These are phyloP conservation scores for Lasiosphaeris hirsuta DNA, from an alignment of 495 filamentous ascomycete species.

Conservation along the genomic window DNA sequence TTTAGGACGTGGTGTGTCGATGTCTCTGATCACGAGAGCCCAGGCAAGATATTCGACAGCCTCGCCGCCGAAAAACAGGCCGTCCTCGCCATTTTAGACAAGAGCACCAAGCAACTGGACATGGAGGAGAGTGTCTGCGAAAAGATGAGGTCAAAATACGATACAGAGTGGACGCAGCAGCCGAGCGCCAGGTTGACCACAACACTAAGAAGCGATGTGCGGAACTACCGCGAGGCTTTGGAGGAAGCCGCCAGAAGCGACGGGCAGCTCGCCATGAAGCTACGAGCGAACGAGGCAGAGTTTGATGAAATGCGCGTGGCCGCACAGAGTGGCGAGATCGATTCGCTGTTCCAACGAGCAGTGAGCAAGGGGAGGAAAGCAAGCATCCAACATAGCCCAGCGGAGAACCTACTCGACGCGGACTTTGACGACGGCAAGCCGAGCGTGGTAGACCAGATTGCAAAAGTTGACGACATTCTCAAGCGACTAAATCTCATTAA, in stretches of 20 bases:
- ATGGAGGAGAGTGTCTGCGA: constrained; percentile 98
- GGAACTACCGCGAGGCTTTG: constrained; percentile 80
- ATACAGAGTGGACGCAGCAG: constrained; percentile 93
- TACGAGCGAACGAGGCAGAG: constrained; percentile 77
- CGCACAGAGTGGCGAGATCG: constrained; percentile 82
- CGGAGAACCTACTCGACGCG: constrained; percentile 77
- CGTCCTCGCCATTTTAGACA: constrained; percentile 67
- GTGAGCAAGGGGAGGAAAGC: constrained; percentile 60
- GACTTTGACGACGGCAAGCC: constrained; percentile 77
- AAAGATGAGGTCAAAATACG: constrained; percentile 98
- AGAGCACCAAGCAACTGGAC: constrained; percentile 80
- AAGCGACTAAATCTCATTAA: constrained; percentile 91
- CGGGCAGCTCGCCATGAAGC: constrained; percentile 75
- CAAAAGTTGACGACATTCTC: constrained; percentile 82
- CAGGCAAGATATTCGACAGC: constrained; percentile 66
- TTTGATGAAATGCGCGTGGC: constrained; percentile 95
- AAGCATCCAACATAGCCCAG: constrained; percentile 55
- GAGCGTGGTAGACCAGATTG: constrained; percentile 86
- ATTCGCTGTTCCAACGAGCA: constrained; percentile 83
- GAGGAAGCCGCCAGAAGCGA: constrained; percentile 89
- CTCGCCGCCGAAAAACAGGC: constrained; percentile 72
- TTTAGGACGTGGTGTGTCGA: constrained; percentile 93
- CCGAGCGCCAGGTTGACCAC: constrained; percentile 85
- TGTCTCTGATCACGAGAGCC: constrained; percentile 76
- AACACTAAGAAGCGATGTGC: constrained; percentile 80